These are phyloP conservation scores for Collybia sp. DNA, from an alignment of 768 basidiomycete genomes.

Conservation along the genomic window DNA sequence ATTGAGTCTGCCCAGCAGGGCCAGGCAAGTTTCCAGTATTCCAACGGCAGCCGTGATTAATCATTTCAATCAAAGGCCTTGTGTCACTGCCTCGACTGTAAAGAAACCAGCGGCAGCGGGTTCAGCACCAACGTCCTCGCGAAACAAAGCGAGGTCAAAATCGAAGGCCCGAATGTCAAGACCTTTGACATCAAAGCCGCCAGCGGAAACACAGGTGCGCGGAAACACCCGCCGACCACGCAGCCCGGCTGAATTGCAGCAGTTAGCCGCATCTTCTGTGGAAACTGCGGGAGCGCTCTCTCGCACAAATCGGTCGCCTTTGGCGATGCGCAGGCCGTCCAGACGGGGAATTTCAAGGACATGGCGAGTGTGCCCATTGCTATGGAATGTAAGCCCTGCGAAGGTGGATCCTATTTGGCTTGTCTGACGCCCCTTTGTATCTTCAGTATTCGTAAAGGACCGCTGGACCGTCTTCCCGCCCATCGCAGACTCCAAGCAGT, in stretches of 20 bases:
- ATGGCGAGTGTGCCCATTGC: slow-evolving; percentile 23
- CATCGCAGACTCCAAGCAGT: neutral
- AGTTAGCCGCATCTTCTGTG: slow-evolving; percentile 34
- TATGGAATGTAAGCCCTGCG: slow-evolving; percentile 21
- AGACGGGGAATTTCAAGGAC: slow-evolving; percentile 30
- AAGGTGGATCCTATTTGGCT: neutral
- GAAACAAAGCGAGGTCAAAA: slow-evolving; percentile 24
- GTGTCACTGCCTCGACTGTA: slow-evolving; percentile 34
- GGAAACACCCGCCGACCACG: neutral
- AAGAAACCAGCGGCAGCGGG: slow-evolving; percentile 31
- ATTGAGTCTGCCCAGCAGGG: slow-evolving; percentile 18
- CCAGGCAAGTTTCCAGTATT: slow-evolving; percentile 21
- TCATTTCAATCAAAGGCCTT: slow-evolving; percentile 16
- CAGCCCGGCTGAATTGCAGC: neutral
- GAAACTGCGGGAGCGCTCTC: slow-evolving; percentile 31
- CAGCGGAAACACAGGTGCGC: slow-evolving; percentile 25
- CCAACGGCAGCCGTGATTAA: too few species aligned
- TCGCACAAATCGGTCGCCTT: slow-evolving; percentile 27
- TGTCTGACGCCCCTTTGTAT: neutral
- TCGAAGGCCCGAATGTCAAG: slow-evolving; percentile 27
- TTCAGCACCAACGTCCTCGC: slow-evolving; percentile 34
- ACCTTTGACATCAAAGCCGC: slow-evolving; percentile 22
- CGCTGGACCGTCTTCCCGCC: neutral
- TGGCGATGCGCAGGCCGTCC: slow-evolving; percentile 29
- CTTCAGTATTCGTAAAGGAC: neutral